Conservation (phyloP, 2,329 filamentous ascomycete species). For the Canariomyces notabilis region DNA sequence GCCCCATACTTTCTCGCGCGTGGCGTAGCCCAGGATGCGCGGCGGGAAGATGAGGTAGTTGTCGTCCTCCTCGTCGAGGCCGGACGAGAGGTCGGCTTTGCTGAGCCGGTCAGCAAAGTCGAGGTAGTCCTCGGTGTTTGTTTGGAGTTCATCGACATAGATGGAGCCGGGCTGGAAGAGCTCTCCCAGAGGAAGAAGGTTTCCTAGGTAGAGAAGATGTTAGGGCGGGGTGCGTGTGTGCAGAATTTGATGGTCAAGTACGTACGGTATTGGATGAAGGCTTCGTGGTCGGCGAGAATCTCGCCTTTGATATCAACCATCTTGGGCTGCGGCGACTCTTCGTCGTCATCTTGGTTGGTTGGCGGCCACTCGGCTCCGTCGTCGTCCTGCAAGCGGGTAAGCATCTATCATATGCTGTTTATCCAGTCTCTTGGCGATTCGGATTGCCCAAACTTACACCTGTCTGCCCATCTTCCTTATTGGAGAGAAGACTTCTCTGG, state of each 20-base stretch:
- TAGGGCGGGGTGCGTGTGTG: neutral
- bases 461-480: neutral
- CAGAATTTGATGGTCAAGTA: neutral
- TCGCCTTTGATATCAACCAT: neutral
- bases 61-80: neutral
- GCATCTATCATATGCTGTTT: neutral
- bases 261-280: neutral
- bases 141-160: neutral
- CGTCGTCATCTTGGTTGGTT: neutral
- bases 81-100: neutral
- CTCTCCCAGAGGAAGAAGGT: neutral
- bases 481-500: neutral
- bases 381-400: neutral
- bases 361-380: neutral
- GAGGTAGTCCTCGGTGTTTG: neutral
- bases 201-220: neutral
- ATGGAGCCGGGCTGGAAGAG: neutral
- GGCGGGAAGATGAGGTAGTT: constrained; percentile 2
- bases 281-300: neutral
- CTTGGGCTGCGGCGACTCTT: neutral
- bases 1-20: neutral
- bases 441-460: neutral
- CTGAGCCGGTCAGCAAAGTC: neutral
- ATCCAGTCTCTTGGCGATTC: neutral
- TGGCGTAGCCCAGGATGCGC: constrained; percentile 1